Evolutionary conservation across 1,284 basidiomycete genomes (phyloP).

Genomic region (Taiwanofungus camphoratus): DNA sequence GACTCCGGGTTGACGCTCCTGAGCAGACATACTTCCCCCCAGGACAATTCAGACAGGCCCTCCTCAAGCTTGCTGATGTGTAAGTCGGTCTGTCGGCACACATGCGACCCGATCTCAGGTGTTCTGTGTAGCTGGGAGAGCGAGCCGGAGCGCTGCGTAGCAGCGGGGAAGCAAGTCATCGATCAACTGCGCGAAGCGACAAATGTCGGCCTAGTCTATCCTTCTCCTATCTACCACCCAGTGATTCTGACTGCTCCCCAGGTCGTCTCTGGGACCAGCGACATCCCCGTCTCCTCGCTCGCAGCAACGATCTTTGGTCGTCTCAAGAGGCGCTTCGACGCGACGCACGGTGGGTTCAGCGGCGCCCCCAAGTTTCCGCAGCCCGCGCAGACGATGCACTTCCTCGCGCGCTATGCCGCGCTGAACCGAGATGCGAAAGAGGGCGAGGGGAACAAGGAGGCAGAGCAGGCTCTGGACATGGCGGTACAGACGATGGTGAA

Average conservation of each 20-base stretch:
- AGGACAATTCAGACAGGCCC: conserved; percentile 20
- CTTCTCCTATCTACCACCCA: neutral
- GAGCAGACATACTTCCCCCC: conserved; percentile 35
- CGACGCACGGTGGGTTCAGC: conserved; percentile 33
- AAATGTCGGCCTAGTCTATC: conserved; percentile 7
- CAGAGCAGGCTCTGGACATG: conserved; percentile 22
- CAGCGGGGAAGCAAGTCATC: conserved; percentile 20
- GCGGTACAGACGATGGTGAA: conserved; percentile 21
- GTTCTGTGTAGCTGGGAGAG: conserved; percentile 19
- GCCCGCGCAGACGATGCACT: conserved; percentile 20
- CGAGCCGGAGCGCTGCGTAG: conserved; percentile 18
- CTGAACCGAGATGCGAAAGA: conserved; percentile 5
- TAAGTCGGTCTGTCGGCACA: conserved; percentile 5
- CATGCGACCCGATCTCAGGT: neutral
- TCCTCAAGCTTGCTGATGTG: conserved; percentile 24
- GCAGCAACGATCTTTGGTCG: conserved; percentile 13
- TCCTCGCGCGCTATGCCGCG: conserved; percentile 23
- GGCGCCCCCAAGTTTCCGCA: conserved; percentile 37
- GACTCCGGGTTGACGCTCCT: neutral
- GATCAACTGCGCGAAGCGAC: conserved; percentile 16
- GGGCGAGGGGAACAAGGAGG: conserved; percentile 11
- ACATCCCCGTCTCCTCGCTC: conserved; percentile 9
- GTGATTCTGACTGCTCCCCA: conserved; percentile 1
- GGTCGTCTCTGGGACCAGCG: conserved; percentile 12
- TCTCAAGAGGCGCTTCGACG: conserved; percentile 25